These are phyloP conservation scores for Russula lepida DNA, from an alignment of 768 basidiomycete species.

Conservation along the genomic window DNA sequence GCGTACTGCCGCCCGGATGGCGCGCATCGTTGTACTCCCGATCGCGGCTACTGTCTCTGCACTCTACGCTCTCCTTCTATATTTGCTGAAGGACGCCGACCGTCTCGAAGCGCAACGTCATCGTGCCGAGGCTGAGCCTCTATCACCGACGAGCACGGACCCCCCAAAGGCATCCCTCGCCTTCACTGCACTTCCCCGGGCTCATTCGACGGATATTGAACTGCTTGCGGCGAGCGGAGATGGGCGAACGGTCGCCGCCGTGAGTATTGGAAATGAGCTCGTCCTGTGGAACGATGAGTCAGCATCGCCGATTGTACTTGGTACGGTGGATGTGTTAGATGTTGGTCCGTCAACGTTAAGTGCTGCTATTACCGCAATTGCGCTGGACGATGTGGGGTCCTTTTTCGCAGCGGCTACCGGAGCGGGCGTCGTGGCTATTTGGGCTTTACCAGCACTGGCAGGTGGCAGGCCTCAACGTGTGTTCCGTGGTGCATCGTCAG, in stretches of 20 bases:
- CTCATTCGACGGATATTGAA: constrained; percentile 76
- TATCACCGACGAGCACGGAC: constrained; percentile 25
- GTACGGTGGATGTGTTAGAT: constrained; percentile 43
- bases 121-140: constrained; percentile 39
- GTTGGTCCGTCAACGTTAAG: constrained; percentile 40
- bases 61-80: constrained; percentile 71
- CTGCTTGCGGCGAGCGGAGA: constrained; percentile 63
- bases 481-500: constrained; percentile 36
- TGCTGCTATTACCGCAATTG: constrained; percentile 50
- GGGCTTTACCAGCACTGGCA: constrained; percentile 40
- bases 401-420: constrained; percentile 68
- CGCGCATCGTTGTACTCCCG: constrained; percentile 79
- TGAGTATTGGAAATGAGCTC: constrained; percentile 74
- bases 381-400: constrained; percentile 51
- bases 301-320: constrained; percentile 37
- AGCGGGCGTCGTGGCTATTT: constrained; percentile 55
- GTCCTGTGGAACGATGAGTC: constrained; percentile 53
- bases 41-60: constrained; percentile 67
- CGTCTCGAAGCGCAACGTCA: constrained; percentile 79
- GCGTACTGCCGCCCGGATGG: constrained; percentile 58
- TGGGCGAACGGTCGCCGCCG: constrained; percentile 56
- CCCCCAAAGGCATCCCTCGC: constrained; percentile 38
- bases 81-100: constrained; percentile 86
- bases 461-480: constrained; percentile 35
- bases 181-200: constrained; percentile 71